Evolutionary conservation across 2,329 filamentous ascomycete genomes (phyloP), one percentile per base, ranked within the genome.

Genomic region (Trichocomaceae sp.): DNA sequence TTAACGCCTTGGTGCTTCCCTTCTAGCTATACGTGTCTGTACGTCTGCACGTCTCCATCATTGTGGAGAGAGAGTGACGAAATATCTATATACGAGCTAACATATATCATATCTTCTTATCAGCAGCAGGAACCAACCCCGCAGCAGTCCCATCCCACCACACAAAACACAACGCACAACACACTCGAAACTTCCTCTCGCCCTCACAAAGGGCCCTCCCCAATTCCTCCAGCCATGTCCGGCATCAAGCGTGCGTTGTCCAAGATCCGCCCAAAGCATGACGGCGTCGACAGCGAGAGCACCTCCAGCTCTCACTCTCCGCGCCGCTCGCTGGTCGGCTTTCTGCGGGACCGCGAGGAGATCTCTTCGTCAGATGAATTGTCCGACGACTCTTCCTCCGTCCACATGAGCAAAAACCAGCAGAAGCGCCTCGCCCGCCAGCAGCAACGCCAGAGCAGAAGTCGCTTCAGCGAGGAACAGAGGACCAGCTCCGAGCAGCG

Each of bases 191-290:
- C 31, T 15, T 35, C 5, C 15, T 46, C 19, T 48, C 60, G 61
- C 19, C 48, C 23, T 26, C 35, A 50, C 41, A n/a, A 17, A 20
- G 17, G 39, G 17, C 3, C 22, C n/a, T n/a, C 23, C 23, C 7
- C 63, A 45, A 64, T 59, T 44, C 20, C 17, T 10, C 29, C 52
- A 35, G 61, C 59, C 62, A 65, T 73, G 42, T 81, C 75, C 65
- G 81, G 78, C 23, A 78, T 75, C 55, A 72, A 72, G 62, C 69
- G 70, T 41, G 72, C 71, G 37, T 60, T 77, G 10, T 70, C 72
- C 26, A 75, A 73, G 61, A 68, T 74, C 46, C 69, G 66, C 39
- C 63, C 61, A n/a, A 63, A 63, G 31, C 54, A 49, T 20, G 63
- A 68, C 2, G 51, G 55, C 22, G 39, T 23, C 3, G 63, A 66